Evolutionary conservation across 2,329 filamentous ascomycete species (phyloP), one percentile per base, ranked within the genome.

Genomic region (Nannizzia gypsea): DNA sequence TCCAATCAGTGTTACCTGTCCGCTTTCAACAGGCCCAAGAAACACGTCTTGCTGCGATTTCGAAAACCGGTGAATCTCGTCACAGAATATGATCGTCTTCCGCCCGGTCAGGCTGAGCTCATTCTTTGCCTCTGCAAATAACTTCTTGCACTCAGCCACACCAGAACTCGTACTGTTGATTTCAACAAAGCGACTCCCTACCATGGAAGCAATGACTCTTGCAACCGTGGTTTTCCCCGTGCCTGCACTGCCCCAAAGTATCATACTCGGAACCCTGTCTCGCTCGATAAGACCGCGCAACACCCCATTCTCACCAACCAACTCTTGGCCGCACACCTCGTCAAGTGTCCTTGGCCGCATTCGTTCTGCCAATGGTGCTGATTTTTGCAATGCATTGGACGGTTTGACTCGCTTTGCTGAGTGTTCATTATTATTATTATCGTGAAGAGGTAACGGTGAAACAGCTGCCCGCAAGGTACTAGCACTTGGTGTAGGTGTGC

Each of bases 11-110:
- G 89, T 96, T 64, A 99, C 86, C 28, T 88, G 88, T 4, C 93
- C 93, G 0, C 85, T 85, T 74, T 99, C 93, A 22, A 97, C 92
- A 0, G 92, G 92, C 15, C 87, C 89, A 1, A 99, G 78, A 66
- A 97, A 97, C 0, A 96, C 88, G 73, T 97, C 93, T 70, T 99
- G 93, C 71, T 97, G 93, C 0, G 85, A 81, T 74, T 96, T 96
- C 66, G 82, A 88, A 77, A 96, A 96, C 28, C 92, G 78, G 73
- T 96, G 90, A 55, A 96, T 93, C 77, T 97, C 93, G 75, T 99
- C 93, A 75, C 92, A 96, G 72, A 99, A 99, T 64, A 99, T 84
- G 64, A 99, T 95, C 0, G 93, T 97, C 75, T 89, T 92, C 63
- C 90, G 82, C 1, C 92, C 92, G 0, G 90, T 95, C 57, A 97